Conservation (phyloP, 2,329 filamentous ascomycete species). For the Gnomoniopsis smithogilvyi region DNA sequence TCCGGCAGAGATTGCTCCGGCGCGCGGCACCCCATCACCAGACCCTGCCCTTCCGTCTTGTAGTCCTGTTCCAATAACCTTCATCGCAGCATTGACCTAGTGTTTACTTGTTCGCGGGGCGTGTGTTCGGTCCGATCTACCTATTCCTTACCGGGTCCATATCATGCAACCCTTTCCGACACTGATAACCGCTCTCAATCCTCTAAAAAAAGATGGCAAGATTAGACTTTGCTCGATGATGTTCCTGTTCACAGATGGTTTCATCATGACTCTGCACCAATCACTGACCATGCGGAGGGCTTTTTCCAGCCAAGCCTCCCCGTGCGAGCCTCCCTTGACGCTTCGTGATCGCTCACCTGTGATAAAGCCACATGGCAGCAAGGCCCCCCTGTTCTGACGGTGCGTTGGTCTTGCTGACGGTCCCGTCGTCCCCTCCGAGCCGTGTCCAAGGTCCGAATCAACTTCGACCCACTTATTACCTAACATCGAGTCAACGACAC, state of each 20-base stretch:
- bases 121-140: neutral
- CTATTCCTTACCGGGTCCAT: no score
- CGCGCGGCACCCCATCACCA: neutral
- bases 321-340: neutral
- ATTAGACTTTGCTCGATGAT: neutral
- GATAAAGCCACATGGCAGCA: slow-evolving; percentile 14
- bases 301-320: neutral
- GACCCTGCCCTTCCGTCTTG: neutral
- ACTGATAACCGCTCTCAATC: no score
- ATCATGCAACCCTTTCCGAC: no score
- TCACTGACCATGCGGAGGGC: neutral
- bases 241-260: neutral
- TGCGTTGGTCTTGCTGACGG: no score
- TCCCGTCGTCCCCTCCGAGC: neutral
- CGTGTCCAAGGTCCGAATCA: neutral
- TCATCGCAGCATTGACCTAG: no score
- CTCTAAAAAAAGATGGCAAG: no score
- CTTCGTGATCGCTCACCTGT: slow-evolving; percentile 1
- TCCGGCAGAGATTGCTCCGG: neutral
- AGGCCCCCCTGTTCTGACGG: neutral
- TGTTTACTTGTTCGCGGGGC: neutral
- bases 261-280: neutral
- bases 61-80: no score
- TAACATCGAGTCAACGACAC: neutral
- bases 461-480: neutral